Evolutionary conservation across 352 stramenopile genomes (phyloP), one percentile per base, ranked within the genome.

Genomic region (Globisporangium spiculum): DNA sequence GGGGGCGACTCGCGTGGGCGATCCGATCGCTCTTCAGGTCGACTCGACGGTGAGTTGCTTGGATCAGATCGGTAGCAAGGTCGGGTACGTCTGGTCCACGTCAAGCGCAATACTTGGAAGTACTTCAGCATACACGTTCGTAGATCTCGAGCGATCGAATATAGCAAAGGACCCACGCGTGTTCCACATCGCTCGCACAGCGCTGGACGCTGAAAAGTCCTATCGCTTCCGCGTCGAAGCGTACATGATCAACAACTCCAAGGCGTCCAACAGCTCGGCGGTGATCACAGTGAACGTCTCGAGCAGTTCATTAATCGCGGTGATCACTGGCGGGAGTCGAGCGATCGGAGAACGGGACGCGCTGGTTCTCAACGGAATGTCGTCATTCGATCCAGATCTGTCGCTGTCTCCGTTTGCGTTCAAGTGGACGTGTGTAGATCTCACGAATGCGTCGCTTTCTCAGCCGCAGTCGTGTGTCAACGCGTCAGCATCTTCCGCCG

Each of bases 151-250:
- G 27, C 68, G 74, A 10, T 76, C 70, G 27, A 91, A 92, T 57
- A 76, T 71, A 0, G 86, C 84, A n/a, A 77, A 79, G 53, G 81
- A 92, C 48, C 83, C 86, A 4, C 80, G 83, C 14, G 69, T 85
- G 6, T 94, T 91, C 54, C 79, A 75, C 18, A 59, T 92, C 0
- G 57, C 75, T 0, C 71, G 80, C 1, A 72, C 78, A 4, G 58
- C 68, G 9, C 63, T 94, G 0, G 63, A 76, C 20, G 69, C 72
- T 5, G 77, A 74, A 2, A 71, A 69, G n/a, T 80, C 75, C 1
- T 92, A 92, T 55, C 78, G 70, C n/a, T 88, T 94, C 56, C 74
- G 67, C 22, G 67, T 79, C 26, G 78, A 89, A n/a, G 83, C 78
- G 1, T 88, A 76, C 41, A 84, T 86, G 65, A 70, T 44, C 69